Conservation (phyloP, 768 basidiomycete species). For the Amanita subjunquillea region DNA sequence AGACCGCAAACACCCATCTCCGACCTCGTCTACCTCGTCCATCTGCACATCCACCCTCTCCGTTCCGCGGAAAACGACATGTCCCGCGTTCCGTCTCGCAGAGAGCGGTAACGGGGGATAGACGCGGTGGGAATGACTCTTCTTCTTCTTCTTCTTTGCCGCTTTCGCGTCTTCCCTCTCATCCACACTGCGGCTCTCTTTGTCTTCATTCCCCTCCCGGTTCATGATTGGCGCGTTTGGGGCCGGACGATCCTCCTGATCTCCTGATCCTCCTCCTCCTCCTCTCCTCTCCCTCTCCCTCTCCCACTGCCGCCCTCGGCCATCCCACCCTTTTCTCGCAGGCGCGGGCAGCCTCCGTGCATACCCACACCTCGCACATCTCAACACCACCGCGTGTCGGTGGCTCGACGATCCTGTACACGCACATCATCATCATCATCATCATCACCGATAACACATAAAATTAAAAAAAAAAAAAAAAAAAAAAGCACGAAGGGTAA, state of each 20-base stretch:
- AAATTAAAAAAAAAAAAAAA: no score
- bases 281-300: neutral
- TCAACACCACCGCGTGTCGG: constrained; percentile 45
- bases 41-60: constrained; percentile 23
- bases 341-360: neutral
- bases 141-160: no score
- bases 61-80: constrained; percentile 59
- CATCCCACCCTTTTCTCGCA: neutral
- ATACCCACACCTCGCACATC: constrained; percentile 42
- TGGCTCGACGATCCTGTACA: constrained; percentile 28
- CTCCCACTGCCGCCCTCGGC: neutral
- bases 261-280: neutral
- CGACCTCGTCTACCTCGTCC: constrained; percentile 6
- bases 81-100: constrained; percentile 46
- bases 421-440: neutral
- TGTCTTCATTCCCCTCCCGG: neutral
- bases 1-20: constrained; percentile 12
- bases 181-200: neutral
- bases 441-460: no score
- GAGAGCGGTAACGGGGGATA: constrained; percentile 50
- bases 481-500: no score
- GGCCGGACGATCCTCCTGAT: no score
- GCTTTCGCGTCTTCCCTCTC: neutral
- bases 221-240: neutral
- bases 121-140: neutral